Conservation (phyloP, 345 rosid species). For the Carallia brachiata region DNA sequence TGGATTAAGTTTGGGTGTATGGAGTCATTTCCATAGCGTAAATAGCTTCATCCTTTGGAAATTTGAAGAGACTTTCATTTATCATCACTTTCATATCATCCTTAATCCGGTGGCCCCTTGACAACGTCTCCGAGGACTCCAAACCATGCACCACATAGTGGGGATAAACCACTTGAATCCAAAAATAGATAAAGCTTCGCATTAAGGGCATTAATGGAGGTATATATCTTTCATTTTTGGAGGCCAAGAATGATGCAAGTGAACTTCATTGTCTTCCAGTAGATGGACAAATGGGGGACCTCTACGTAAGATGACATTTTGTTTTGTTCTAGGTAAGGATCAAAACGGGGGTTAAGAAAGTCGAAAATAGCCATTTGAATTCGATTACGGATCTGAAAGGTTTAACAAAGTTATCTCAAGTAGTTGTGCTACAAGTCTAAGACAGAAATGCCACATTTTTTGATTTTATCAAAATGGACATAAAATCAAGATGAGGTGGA, state of each 20-base stretch:
- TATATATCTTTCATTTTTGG: not conserved
- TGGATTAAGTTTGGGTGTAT: no score
- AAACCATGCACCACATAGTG: not conserved
- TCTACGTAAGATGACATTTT: slow-evolving; percentile 10
- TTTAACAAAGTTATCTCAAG: no score
- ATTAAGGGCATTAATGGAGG: not conserved
- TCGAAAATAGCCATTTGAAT: no score
- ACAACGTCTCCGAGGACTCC: slow-evolving; percentile 23
- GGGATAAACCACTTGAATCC: slow-evolving; percentile 5
- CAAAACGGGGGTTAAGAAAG: not conserved
- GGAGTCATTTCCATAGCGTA: no score
- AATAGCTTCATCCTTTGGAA: not conserved
- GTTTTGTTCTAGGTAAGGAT: not conserved
- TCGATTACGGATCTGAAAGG: no score
- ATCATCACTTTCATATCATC: slow-evolving; percentile 7
- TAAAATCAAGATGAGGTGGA: no score
- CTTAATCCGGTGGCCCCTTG: slow-evolving; percentile 26
- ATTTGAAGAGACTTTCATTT: not conserved
- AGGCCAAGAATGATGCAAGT: not conserved
- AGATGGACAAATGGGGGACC: slow-evolving; percentile 20
- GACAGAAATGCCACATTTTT: no score
- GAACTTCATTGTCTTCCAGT: not conserved
- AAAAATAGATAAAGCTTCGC: not conserved
- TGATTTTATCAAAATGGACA: no score
- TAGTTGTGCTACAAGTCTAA: no score